Percentiles rank a stretch among this genome's conserved stretches.
These are phyloP conservation scores for Picea abies DNA, from an alignment of 83 land plant species.

Conservation along the genomic window DNA sequence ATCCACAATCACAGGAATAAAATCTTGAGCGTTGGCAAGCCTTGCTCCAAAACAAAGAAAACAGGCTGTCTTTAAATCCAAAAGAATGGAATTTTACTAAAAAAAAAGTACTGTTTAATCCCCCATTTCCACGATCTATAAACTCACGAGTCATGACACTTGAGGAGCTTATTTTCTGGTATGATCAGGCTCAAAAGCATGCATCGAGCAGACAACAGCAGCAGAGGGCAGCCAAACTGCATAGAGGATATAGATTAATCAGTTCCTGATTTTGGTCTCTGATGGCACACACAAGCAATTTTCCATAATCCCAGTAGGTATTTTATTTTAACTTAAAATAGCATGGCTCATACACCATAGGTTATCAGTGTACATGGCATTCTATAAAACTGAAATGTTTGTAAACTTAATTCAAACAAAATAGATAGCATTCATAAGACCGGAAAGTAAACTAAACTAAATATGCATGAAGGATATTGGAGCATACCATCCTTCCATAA, in stretches of 20 bases:
- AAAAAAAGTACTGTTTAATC: background rate
- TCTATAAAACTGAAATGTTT: too few species aligned
- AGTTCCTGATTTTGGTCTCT: background rate
- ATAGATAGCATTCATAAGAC: background rate
- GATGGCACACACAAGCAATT: background rate
- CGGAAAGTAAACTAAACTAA: background rate
- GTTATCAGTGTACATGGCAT: too few species aligned
- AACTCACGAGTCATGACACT: background rate
- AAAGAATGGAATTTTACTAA: background rate
- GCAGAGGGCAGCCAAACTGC: constrained; percentile 43
- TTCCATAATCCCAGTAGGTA: background rate
- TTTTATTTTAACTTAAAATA: background rate
- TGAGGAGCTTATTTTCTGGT: background rate
- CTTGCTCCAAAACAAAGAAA: background rate
- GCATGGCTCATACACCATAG: too few species aligned
- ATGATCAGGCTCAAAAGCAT: constrained; percentile 30
- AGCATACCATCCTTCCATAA: constrained; percentile 65
- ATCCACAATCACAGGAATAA: background rate
- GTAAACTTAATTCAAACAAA: background rate
- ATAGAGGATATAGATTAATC: background rate
- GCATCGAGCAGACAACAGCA: constrained; percentile 46
- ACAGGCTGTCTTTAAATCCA: background rate
- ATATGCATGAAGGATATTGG: background rate
- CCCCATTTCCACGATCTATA: background rate
- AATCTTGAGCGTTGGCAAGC: too few species aligned